phyloP scores from a whole-genome alignment of 768 basidiomycete genomes.

The Kwoniella dendrophila region DNA sequence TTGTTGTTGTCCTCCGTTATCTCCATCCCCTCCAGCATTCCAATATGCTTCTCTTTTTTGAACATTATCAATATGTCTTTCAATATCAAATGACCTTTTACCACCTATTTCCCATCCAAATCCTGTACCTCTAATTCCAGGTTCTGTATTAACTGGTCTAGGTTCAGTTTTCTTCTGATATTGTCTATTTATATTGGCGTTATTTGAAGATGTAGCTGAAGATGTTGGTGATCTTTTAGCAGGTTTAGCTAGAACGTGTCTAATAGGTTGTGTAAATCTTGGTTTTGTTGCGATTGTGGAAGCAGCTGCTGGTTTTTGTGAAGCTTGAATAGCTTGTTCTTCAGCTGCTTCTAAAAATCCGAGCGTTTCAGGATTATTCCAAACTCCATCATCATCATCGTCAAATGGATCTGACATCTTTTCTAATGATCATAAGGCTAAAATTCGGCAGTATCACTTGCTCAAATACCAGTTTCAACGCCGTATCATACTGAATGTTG shows the following conservation, averaged over 20 bases:
- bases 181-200: no score
- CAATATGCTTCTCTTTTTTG: conserved; percentile 35
- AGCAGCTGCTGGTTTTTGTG: conserved; percentile 22
- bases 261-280: conserved; percentile 19
- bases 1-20: no score
- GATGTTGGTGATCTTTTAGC: conserved; percentile 15
- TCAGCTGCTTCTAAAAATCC: conserved; percentile 30
- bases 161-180: conserved; percentile 28
- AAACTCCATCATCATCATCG: conserved; percentile 39
- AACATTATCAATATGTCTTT: conserved; percentile 33
- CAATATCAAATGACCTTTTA: conserved; percentile 35
- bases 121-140: conserved; percentile 27
- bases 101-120: conserved; percentile 49
- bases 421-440: no score
- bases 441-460: no score
- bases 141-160: conserved; percentile 42
- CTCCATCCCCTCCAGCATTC: conserved; percentile 6
- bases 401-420: conserved; percentile 38
- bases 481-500: no score
- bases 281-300: no score
- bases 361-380: conserved; percentile 33
- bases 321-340: conserved; percentile 27
- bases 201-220: conserved; percentile 9
- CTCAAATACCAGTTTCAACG: no score
- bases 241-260: conserved; percentile 41